These are phyloP conservation scores for Chalciporus piperatus DNA, from an alignment of 768 basidiomycete genomes.

Conservation along the genomic window DNA sequence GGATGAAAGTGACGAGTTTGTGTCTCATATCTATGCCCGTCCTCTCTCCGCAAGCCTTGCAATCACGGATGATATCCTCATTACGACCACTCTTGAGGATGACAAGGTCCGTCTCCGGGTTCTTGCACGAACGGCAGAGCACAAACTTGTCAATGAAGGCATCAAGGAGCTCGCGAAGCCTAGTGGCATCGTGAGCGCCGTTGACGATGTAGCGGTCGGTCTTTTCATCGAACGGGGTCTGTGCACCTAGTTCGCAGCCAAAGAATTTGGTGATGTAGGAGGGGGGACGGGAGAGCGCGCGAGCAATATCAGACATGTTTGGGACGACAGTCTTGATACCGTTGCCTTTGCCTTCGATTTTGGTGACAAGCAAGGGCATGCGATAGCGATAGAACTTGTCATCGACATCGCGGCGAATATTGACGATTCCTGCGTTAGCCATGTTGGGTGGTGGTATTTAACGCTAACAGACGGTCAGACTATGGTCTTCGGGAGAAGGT, in stretches of 20 bases:
- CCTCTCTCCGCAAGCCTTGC: constrained; percentile 96
- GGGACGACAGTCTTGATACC: constrained; percentile 99
- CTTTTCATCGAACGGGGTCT: constrained; percentile 94
- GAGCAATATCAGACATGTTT: constrained; percentile 97
- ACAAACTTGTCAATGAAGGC: constrained; percentile 98
- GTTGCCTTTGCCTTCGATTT: constrained; percentile 99
- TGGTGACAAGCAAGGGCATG: constrained; percentile 93
- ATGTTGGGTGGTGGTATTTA: constrained; percentile 68
- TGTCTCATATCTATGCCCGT: constrained; percentile 94
- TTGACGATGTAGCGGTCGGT: constrained; percentile 99
- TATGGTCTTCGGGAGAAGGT: background rate
- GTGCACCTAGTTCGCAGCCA: constrained; percentile 96
- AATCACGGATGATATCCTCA: constrained; percentile 92
- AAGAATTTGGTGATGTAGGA: constrained; percentile 99
- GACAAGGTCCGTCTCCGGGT: constrained; percentile 95
- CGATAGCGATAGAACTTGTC: constrained; percentile 97
- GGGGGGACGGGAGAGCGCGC: constrained; percentile 91
- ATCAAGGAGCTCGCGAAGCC: constrained; percentile 94
- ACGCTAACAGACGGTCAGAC: constrained; percentile 40
- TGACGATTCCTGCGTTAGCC: constrained; percentile 79
- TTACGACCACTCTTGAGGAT: constrained; percentile 77
- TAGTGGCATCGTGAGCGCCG: constrained; percentile 88
- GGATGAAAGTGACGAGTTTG: constrained; percentile 92
- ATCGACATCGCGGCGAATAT: constrained; percentile 94
- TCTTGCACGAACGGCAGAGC: constrained; percentile 96